Base-by-base conservation (phyloP, 2,329 filamentous ascomycete genomes). In the Fusarium multiceps region DNA sequence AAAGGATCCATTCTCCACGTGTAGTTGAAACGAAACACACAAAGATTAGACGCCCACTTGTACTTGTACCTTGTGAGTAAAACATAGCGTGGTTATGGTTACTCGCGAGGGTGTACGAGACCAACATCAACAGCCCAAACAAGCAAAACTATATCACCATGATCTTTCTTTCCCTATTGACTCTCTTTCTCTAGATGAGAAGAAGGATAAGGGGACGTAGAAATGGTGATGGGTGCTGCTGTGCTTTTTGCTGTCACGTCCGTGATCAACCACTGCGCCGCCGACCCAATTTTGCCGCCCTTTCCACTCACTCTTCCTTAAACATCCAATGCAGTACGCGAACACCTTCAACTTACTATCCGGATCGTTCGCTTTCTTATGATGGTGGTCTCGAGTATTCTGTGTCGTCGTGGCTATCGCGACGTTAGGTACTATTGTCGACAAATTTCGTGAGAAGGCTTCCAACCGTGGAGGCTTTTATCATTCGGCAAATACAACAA, bases 61-160 rank as follows among this genome's bases (percentile, higher is more conserved):
- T 11, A 41, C 30, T 46, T 23, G 43, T n/a, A 37, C 48, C 43
- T 34, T 12, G 18, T 37, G 34, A 40, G 48, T 46, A 54, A 46
- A 61, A 66, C 55, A 61, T 50, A 55, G 49, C 48, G 16, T 66
- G 63, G 63, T 66, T 66, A 66, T 66, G 63, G 63, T 66, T 66
- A 66, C 63, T 66, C 63, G 63, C 63, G 63, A 66, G 62, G 63
- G 62, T 61, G 62, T 23, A 66, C 63, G 55, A 61, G 37, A 40
- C n/a, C 48, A 55, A 66, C 55, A 42, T 28, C 49, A 62, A 62
- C 62, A 61, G 30, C 28, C 49, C 48, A 42, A 30, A 54, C 32
- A 27, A 66, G 43, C 34, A 37, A 45, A 55, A 27, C 11, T 20
- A 25, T 13, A 42, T 32, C 14, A 37, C 11, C 11, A 40, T 13